Evolutionary conservation across 2,329 filamentous ascomycete genomes (phyloP), one percentile per base, ranked within the genome.

Genomic region (Biscogniauxia sp.): DNA sequence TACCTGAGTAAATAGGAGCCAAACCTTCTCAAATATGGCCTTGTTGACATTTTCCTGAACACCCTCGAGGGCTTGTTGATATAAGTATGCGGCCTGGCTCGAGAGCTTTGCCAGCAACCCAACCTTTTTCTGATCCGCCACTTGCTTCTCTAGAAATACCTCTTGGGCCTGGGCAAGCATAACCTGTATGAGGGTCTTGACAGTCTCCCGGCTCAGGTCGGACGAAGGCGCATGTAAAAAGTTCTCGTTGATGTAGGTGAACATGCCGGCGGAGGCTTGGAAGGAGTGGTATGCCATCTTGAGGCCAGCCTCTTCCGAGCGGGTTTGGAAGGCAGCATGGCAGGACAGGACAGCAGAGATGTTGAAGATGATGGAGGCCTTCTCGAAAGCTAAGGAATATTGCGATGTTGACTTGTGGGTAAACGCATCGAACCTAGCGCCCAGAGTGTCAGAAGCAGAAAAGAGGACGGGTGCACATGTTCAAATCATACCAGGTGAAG

Each of bases 241-340:
- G 79, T 99, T 99, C 78, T 99, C 95, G 77, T 99, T 99, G 80
- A 99, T 99, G 72, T 99, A 99, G 57, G 94, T 98, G 76, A 98
- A 99, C 95, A 99, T 99, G 79, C 95, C 95, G 9, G 95, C 95
- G 7, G 94, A 93, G 50, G 95, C 95, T 76, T 99, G 95, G 79
- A 98, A 98, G 20, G 93, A 97, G 76, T 99, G 94, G 74, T 98
- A 99, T 19, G 95, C 92, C 15, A 93, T 94, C 79, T 99, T 99
- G 74, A 98, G 85, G 37, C 94, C 94, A 5, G 90, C 85, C 72
- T 99, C 95, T 73, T 98, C 93, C 65, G 91, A 90, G 55, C 95
- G 88, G 68, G 95, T 93, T 78, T 99, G 96, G 72, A 91, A 85
- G 51, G 94, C 93, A 63, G 94, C 95, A 82, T 99, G 92, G 72